Percentiles rank a stretch among this genome's conserved stretches.
phyloP scores from a whole-genome alignment of 495 filamentous ascomycete species.

The Hyaloscypha finlandica region DNA sequence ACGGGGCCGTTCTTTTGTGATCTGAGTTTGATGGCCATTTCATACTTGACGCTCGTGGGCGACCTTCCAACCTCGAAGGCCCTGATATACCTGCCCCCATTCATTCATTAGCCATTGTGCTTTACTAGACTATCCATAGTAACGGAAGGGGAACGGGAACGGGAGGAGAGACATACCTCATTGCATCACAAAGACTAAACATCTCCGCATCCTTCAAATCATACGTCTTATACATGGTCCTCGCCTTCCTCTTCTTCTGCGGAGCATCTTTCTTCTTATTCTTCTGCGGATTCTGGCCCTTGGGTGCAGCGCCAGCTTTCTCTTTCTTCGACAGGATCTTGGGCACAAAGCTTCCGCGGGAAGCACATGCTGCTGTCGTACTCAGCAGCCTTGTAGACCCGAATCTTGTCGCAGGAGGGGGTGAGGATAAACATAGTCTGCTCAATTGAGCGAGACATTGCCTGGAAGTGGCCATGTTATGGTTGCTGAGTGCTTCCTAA shows the following conservation, averaged over 20 bases:
- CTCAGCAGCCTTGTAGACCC: constrained; percentile 13
- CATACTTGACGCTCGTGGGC: constrained; percentile 77
- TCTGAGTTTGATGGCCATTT: constrained; percentile 76
- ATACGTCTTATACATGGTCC: constrained; percentile 61
- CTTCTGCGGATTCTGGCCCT: constrained; percentile 38
- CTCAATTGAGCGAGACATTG: constrained; percentile 35
- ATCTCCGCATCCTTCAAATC: constrained; percentile 64
- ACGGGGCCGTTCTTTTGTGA: constrained; percentile 80
- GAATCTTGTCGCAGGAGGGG: background rate
- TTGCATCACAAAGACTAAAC: constrained; percentile 86
- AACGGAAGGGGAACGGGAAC: background rate
- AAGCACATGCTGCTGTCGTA: constrained; percentile 9
- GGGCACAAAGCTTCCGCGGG: constrained; percentile 35
- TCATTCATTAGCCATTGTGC: background rate
- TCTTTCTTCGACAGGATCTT: constrained; percentile 31
- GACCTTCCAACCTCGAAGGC: constrained; percentile 87
- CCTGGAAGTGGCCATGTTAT: constrained; percentile 29
- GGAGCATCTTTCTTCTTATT: constrained; percentile 47
- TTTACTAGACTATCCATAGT: background rate
- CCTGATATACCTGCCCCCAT: constrained; percentile 70
- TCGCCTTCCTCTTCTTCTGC: constrained; percentile 67
- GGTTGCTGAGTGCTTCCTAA: too few relatives aligned
- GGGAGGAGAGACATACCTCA: constrained; percentile 63
- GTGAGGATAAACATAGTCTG: constrained; percentile 22
- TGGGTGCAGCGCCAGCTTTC: background rate